Evolutionary conservation across 306 rosid genomes (phyloP), one percentile per base, ranked within the genome.

Genomic region (Betula pendula): DNA sequence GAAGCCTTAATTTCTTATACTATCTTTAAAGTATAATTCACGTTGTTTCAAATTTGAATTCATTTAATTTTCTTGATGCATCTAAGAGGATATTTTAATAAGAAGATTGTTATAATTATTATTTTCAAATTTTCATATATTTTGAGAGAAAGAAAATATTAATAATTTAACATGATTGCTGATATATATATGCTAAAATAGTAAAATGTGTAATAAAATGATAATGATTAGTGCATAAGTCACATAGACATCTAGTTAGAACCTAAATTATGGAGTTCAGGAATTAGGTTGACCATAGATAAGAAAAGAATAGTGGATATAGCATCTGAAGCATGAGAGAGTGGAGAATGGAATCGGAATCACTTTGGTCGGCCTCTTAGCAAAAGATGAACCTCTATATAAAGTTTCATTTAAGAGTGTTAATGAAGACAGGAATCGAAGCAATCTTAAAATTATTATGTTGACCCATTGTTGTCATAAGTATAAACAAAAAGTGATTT

Each of bases 261-360:
- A 19, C 22, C 56, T 22, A 2, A 47, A 24, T 45, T 45, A 2
- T 10, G 7, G 12, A 55, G 38, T 25, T 24, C 2, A 24, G 11
- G 13, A 70, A 14, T 47, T 47, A 44, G 20, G 38, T 70, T 70
- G 70, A 66, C 70, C 70, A 25, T 15, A 47, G 42, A 76, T 48
- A 42, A 56, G 67, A 82, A 70, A 40, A 77, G 71, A 49, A 70
- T 31, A 74, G 73, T 74, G 81, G 70, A 80, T 29, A 69, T 78
- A 75, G 91, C 89, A 86, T 82, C 82, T 72, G 63, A 72, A 74
- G 85, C 77, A 87, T 27, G 47, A 33, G 72, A 55, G 55, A 84
- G 97, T 90, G 94, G 96, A 86, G 91, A 81, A 85, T 83, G 90
- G 97, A 93, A 93, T 87, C 89, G 84, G 96, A 90, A 93, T 93